These are phyloP conservation scores for Posidonia oceanica DNA, from an alignment of 116 monocot genomes.

Conservation along the genomic window DNA sequence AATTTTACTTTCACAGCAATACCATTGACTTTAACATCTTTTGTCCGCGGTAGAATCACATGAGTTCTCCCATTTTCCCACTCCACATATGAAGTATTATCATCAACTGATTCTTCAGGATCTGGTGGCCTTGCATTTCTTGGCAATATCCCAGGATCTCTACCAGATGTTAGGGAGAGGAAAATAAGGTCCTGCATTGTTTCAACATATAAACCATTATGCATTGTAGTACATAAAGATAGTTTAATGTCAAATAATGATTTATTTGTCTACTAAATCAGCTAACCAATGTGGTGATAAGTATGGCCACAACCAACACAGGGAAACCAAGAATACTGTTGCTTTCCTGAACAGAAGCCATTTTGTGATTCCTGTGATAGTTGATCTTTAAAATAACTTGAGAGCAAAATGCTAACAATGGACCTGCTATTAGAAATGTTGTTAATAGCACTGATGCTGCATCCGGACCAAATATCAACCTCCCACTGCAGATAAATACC, in stretches of 20 bases:
- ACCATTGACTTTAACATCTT: slow-evolving; percentile 8
- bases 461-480: slow-evolving; percentile 91
- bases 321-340: slow-evolving; percentile 19
- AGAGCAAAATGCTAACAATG: slow-evolving; percentile 30
- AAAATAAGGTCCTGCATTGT: slow-evolving; percentile 6
- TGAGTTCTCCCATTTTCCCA: slow-evolving; percentile 8
- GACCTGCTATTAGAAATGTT: slow-evolving; percentile 53
- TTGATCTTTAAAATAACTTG: slow-evolving; percentile 39
- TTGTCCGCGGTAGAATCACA: slow-evolving; percentile 3
- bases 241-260: background rate
- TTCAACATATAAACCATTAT: background rate
- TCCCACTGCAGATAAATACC: slow-evolving; percentile 68
- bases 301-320: slow-evolving; percentile 19
- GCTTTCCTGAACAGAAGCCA: slow-evolving; percentile 1
- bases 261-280: background rate
- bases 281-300: slow-evolving; percentile 22
- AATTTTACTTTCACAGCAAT: slow-evolving; percentile 8
- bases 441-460: slow-evolving; percentile 50
- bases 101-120: slow-evolving; percentile 2
- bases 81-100: background rate
- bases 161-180: slow-evolving; percentile 10
- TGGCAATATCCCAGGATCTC: slow-evolving; percentile 12
- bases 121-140: slow-evolving; percentile 8
- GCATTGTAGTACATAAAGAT: background rate
- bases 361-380: background rate